These are phyloP conservation scores for Globisporangium nunn DNA, from an alignment of 352 stramenopile species.

Conservation along the genomic window DNA sequence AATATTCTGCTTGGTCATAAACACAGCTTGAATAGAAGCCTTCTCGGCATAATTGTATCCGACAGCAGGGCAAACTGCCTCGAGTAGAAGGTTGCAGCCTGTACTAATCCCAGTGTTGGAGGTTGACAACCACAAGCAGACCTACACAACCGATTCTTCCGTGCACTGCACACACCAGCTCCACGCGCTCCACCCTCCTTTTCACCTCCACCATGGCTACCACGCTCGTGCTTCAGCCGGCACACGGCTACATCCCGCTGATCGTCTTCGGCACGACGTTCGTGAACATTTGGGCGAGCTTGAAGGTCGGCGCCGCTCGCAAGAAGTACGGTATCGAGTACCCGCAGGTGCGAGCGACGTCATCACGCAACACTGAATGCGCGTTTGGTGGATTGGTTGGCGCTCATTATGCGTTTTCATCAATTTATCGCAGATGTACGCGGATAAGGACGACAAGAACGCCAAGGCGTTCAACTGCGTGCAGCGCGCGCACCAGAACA, in stretches of 20 bases:
- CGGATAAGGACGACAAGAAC: constrained; percentile 85
- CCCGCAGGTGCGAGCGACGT: constrained; percentile 27
- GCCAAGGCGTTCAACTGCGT: constrained; percentile 88
- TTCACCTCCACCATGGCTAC: constrained; percentile 12
- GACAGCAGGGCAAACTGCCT: not conserved
- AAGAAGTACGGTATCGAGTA: constrained; percentile 63
- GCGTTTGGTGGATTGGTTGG: too few species aligned
- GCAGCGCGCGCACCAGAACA: constrained; percentile 89
- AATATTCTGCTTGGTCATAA: not conserved
- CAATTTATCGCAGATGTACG: constrained; percentile 60
- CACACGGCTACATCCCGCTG: constrained; percentile 55
- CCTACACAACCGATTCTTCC: not conserved
- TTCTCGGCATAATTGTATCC: not conserved
- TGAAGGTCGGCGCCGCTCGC: constrained; percentile 50
- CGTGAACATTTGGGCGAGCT: constrained; percentile 44
- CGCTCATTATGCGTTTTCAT: too few species aligned
- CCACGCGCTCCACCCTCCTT: not conserved
- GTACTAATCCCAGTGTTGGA: not conserved
- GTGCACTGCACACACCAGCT: not conserved
- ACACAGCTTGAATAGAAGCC: not conserved
- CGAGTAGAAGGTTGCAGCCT: not conserved
- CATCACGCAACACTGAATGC: too few species aligned
- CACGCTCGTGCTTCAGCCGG: constrained; percentile 43
- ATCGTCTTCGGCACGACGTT: constrained; percentile 46
- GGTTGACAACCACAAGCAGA: not conserved